Base-by-base conservation (phyloP, 805 yeast genomes). In the Debaryomyces prosopidis region DNA sequence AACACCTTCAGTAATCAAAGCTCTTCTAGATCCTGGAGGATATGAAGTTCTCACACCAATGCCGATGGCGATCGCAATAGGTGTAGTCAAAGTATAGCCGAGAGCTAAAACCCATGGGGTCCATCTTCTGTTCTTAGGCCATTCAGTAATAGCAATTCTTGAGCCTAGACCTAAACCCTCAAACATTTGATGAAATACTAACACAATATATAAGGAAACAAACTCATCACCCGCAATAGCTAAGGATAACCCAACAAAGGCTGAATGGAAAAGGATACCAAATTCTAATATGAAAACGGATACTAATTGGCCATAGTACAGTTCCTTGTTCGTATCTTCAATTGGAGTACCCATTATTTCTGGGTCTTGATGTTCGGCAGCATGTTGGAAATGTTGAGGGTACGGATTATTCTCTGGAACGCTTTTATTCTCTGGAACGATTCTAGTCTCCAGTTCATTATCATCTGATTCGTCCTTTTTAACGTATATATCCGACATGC, bases 151-250 rank as follows among this genome's bases (percentile, higher is more conserved):
- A 4, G 76, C 73, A 43, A 71, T 65, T 63, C 96, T 79, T 7
- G 92, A 77, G 18, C 96, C 96, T 52, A 89, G 71, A 47, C 96
- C 96, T 40, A 89, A 73, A 40, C 96, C 96, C 68, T 88, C 96
- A 59, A 88, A 88, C 72, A 83, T 73, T 65, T 88, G 96, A 62
- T 89, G 90, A 73, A 81, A 82, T 4, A 83, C 79, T 36, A 71
- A 50, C n/a, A 85, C 96, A 50, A 85, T 76, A 63, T 85, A 87
- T 40, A 88, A 69, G 5, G 87, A 77, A 47, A 71, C 77, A 59
- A 87, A 88, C 60, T 85, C 92, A 2, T 80, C 85, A 40, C 91
- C 94, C 4, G 94, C 73, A 14, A 86, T 86, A 1, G 94, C 87
- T 38, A 88, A 71, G 0, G 94, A 76, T 42, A 89, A 71, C 19